These are phyloP conservation scores for Iodosphaeria phyllophila DNA, from an alignment of 2,329 filamentous ascomycete genomes.

Conservation along the genomic window DNA sequence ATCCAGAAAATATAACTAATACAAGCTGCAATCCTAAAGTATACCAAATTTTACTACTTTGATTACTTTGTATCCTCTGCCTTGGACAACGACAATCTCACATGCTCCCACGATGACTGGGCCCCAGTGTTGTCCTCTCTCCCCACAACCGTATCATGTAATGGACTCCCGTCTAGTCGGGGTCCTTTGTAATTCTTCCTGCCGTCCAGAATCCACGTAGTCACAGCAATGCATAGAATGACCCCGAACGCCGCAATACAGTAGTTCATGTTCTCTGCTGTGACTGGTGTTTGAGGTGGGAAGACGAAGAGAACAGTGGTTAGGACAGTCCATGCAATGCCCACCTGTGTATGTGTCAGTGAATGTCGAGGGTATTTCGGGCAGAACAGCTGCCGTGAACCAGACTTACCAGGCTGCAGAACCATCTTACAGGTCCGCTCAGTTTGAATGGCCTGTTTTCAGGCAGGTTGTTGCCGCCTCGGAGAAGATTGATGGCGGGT, in stretches of 20 bases:
- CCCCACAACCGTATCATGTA: too few species aligned
- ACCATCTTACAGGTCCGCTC: slow-evolving; percentile 35
- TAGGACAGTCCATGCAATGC: slow-evolving; percentile 46
- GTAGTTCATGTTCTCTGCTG: slow-evolving; percentile 49
- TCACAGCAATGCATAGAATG: slow-evolving; percentile 22
- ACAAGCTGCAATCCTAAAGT: too few species aligned
- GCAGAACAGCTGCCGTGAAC: slow-evolving; percentile 4
- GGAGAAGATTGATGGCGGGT: slow-evolving; percentile 47
- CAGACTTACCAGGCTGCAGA: slow-evolving; percentile 29
- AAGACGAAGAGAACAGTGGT: slow-evolving; percentile 62
- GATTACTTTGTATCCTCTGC: too few species aligned
- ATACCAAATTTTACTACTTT: too few species aligned
- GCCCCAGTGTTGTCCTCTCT: too few species aligned
- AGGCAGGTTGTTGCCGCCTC: slow-evolving; percentile 46
- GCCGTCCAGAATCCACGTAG: slow-evolving; percentile 28
- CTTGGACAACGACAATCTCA: too few species aligned
- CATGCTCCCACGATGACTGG: too few species aligned
- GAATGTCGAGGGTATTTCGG: slow-evolving; percentile 2
- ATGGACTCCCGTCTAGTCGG: slow-evolving; percentile 11
- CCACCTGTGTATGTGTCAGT: slow-evolving; percentile 27
- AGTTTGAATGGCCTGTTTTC: slow-evolving; percentile 36
- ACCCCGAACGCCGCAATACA: slow-evolving; percentile 27
- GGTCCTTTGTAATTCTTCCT: slow-evolving; percentile 26
- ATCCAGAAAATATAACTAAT: too few species aligned
- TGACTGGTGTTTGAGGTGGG: slow-evolving; percentile 46